Percentiles rank a stretch among this genome's conserved stretches.
phyloP scores from a whole-genome alignment of 2,329 filamentous ascomycete species.

The Sclerotinia glacialis region DNA sequence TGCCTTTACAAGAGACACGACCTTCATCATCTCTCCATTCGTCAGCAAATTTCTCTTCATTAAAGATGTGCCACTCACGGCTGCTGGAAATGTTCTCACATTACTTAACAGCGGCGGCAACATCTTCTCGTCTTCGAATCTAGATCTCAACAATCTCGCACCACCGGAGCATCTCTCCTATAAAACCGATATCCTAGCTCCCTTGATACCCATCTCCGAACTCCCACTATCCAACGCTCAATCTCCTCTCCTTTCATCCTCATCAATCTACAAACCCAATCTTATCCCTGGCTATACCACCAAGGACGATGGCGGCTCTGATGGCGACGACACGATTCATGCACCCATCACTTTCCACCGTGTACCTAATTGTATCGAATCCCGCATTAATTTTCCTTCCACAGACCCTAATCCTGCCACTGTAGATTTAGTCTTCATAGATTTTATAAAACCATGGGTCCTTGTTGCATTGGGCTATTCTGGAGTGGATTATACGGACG shows the following conservation, averaged over 20 bases:
- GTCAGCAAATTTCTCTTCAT: constrained; percentile 73
- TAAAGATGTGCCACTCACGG: constrained; percentile 74
- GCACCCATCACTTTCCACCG: constrained; percentile 68
- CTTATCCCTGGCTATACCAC: constrained; percentile 80
- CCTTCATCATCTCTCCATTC: constrained; percentile 86
- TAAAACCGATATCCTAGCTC: constrained; percentile 26
- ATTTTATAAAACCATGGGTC: constrained; percentile 84
- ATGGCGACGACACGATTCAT: constrained; percentile 91
- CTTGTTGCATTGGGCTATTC: constrained; percentile 66
- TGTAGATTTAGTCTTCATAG: constrained; percentile 87
- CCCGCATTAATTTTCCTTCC: constrained; percentile 59
- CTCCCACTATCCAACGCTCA: background rate
- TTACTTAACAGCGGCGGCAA: constrained; percentile 55
- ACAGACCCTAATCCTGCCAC: constrained; percentile 56
- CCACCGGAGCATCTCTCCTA: constrained; percentile 38
- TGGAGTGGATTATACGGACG: constrained; percentile 50
- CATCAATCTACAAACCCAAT: constrained; percentile 40
- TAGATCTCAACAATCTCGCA: constrained; percentile 38
- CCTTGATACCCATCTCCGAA: constrained; percentile 18
- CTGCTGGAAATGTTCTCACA: constrained; percentile 66
- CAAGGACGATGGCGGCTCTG: constrained; percentile 72
- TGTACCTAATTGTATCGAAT: constrained; percentile 81
- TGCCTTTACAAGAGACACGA: constrained; percentile 81
- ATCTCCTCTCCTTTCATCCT: constrained; percentile 29
- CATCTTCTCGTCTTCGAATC: constrained; percentile 41